phyloP scores from a whole-genome alignment of 352 stramenopile species.

The Achlya hypogyna region DNA sequence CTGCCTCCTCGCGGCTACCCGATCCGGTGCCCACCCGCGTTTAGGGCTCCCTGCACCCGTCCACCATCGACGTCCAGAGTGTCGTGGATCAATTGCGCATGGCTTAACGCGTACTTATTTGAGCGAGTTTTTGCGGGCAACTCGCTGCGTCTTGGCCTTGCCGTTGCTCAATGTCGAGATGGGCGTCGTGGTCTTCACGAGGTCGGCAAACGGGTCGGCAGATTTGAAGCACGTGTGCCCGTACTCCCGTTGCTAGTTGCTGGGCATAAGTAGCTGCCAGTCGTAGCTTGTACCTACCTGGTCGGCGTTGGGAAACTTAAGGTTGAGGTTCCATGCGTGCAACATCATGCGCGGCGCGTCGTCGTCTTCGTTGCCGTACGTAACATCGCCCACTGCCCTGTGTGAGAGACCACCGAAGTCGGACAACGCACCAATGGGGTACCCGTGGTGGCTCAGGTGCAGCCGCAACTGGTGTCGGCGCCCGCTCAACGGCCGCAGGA shows the following conservation, averaged over 20 bases:
- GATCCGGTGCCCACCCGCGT: too few relatives aligned
- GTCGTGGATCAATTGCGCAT: slow-evolving; percentile 40
- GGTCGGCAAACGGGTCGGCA: slow-evolving; percentile 51
- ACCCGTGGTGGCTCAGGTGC: slow-evolving; percentile 62
- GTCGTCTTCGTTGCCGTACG: slow-evolving; percentile 52
- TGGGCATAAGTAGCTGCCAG: not conserved
- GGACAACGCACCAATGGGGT: slow-evolving; percentile 35
- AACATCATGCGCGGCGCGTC: slow-evolving; percentile 75
- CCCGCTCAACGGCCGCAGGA: slow-evolving; percentile 66
- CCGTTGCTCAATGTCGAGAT: slow-evolving; percentile 39
- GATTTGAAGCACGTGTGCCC: slow-evolving; percentile 56
- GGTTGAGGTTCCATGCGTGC: slow-evolving; percentile 73
- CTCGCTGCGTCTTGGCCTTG: not conserved
- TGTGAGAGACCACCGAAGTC: not conserved
- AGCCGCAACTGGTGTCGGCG: slow-evolving; percentile 78
- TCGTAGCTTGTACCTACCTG: slow-evolving; percentile 26
- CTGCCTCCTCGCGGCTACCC: too few relatives aligned
- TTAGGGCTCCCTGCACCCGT: slow-evolving; percentile 49
- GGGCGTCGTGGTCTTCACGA: slow-evolving; percentile 42
- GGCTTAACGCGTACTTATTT: not conserved
- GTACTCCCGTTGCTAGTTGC: slow-evolving; percentile 32
- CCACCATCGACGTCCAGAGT: slow-evolving; percentile 42
- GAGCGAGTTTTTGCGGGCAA: slow-evolving; percentile 3
- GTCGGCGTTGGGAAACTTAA: slow-evolving; percentile 34
- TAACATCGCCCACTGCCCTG: slow-evolving; percentile 62